phyloP scores from a whole-genome alignment of 208 protist genomes.

The Angomonas ambiguus region DNA sequence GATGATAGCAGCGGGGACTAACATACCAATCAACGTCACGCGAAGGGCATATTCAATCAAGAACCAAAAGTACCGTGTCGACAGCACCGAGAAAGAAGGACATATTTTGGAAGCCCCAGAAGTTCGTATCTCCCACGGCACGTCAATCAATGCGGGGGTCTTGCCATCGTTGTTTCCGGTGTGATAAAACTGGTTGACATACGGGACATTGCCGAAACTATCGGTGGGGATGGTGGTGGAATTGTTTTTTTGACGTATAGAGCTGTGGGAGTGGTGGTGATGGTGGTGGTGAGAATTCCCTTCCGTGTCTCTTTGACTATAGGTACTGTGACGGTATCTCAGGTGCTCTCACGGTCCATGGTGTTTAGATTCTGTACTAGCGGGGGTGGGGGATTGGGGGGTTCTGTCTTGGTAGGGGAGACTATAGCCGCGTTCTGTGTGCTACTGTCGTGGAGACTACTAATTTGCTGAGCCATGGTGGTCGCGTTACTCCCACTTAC shows the following conservation, averaged over 20 bases:
- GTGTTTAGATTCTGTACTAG: neutral
- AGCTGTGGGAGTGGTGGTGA: slow-evolving; percentile 5
- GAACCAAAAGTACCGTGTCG: slow-evolving; percentile 63
- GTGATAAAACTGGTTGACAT: slow-evolving; percentile 8
- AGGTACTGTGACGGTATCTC: neutral
- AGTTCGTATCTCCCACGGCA: slow-evolving; percentile 57
- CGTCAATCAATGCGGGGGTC: slow-evolving; percentile 10
- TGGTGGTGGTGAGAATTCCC: neutral
- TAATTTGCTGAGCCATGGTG: neutral
- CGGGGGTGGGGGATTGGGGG: neutral
- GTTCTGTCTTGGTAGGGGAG: neutral
- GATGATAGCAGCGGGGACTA: slow-evolving; percentile 54
- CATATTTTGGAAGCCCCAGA: slow-evolving; percentile 20
- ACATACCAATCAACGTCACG: slow-evolving; percentile 59
- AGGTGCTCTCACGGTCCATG: neutral
- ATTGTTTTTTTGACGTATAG: neutral
- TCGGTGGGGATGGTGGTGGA: slow-evolving; percentile 6
- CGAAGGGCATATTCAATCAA: slow-evolving; percentile 58
- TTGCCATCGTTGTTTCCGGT: neutral
- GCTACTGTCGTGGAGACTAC: neutral
- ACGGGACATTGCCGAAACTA: slow-evolving; percentile 29
- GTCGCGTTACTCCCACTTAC: neutral
- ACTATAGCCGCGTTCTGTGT: neutral
- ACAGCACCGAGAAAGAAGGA: slow-evolving; percentile 44
- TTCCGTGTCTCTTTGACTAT: neutral